These are phyloP conservation scores for Tetrahymena malaccensis DNA, from an alignment of 73 alveolate species.

Conservation along the genomic window DNA sequence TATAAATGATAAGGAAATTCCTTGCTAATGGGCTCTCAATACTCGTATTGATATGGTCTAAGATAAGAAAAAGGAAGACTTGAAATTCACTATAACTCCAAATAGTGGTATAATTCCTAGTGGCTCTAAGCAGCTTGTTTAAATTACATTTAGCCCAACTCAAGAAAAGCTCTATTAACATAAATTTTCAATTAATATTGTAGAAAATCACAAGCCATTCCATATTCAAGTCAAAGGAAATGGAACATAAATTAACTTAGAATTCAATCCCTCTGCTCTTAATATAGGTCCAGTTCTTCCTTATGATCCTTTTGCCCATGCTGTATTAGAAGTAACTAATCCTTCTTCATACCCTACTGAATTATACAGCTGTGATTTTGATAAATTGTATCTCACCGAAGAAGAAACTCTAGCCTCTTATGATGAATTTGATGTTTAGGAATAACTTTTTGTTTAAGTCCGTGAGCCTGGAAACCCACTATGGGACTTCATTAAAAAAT, in stretches of 20 bases:
- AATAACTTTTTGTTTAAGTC: constrained; percentile 61
- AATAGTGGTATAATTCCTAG: constrained; percentile 87
- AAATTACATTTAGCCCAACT: constrained; percentile 88
- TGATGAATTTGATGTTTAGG: constrained; percentile 67
- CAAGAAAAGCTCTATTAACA: constrained; percentile 76
- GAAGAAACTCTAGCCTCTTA: constrained; percentile 87
- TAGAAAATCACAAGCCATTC: constrained; percentile 83
- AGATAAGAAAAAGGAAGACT: constrained; percentile 43
- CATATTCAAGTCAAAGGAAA: constrained; percentile 86
- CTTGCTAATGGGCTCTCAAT: constrained; percentile 92
- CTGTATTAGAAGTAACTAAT: constrained; percentile 84
- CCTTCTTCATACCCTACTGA: constrained; percentile 95
- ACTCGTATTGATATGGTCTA: constrained; percentile 56
- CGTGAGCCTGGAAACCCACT: constrained; percentile 94
- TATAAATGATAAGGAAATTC: constrained; percentile 92
- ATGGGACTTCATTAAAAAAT: constrained; percentile 76
- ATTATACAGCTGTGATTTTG: constrained; percentile 92
- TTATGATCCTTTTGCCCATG: constrained; percentile 81
- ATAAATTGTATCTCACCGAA: constrained; percentile 83
- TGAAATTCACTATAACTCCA: constrained; percentile 71
- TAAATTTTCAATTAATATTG: constrained; percentile 80
- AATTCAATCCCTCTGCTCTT: constrained; percentile 72
- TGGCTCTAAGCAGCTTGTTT: constrained; percentile 85
- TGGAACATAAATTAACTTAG: constrained; percentile 80
- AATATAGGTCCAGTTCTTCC: constrained; percentile 98